A percentile compares a stretch with the other conserved stretches of the same genome.
Evolutionary conservation across 202 grass and related monocot species (phyloP).

Genomic region (Musa balbisiana): DNA sequence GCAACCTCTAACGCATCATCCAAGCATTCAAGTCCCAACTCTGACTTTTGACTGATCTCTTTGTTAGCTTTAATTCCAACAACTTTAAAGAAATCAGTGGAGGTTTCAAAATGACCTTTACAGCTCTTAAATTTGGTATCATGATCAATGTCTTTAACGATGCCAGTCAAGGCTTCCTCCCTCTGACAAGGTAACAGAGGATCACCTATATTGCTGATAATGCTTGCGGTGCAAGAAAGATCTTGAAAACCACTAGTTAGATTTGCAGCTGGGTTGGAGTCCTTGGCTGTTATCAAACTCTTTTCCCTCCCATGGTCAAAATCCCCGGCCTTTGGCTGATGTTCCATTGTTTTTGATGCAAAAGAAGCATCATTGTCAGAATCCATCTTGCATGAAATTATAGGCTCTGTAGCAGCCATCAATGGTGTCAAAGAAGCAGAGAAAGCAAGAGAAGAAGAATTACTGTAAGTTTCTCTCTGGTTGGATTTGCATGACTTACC

Average conservation of each 20-base stretch:
- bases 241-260: neutral
- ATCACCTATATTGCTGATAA: neutral
- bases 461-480: slow-evolving; percentile 18
- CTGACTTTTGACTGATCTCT: slow-evolving; percentile 32
- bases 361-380: neutral
- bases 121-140: slow-evolving; percentile 19
- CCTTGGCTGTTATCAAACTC: neutral
- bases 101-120: neutral
- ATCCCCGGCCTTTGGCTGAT: neutral
- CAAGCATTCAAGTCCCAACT: slow-evolving; percentile 35
- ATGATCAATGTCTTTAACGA: slow-evolving; percentile 23
- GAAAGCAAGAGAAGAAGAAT: slow-evolving; percentile 9
- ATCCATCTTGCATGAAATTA: neutral
- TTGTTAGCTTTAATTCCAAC: slow-evolving; percentile 23
- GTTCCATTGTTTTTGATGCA: neutral
- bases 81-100: slow-evolving; percentile 37
- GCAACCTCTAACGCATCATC: slow-evolving; percentile 71
- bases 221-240: neutral
- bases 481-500: slow-evolving; percentile 1
- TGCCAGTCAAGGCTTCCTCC: neutral
- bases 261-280: neutral
- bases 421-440: slow-evolving; percentile 6
- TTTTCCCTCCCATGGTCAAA: neutral
- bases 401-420: neutral
- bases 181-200: neutral